phyloP scores from a whole-genome alignment of 2,329 filamentous ascomycete species.

The Fusarium oligoseptatum region DNA sequence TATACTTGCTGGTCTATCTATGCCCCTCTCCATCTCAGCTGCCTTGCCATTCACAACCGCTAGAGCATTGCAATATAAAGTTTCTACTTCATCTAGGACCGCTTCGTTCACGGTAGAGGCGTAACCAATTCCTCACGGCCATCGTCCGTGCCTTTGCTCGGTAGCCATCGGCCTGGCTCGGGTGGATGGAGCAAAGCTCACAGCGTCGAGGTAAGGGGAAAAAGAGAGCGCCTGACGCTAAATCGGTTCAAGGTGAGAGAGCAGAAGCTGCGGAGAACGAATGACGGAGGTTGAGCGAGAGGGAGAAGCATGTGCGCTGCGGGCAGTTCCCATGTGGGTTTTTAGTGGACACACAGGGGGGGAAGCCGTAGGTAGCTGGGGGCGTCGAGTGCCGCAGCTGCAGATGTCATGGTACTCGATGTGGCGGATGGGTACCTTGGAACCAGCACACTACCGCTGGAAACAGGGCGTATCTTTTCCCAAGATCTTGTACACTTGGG shows the following conservation, averaged over 20 bases:
- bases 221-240: constrained; percentile 27
- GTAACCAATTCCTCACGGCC: constrained; percentile 28
- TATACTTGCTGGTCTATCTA: background rate
- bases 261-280: constrained; percentile 11
- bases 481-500: background rate
- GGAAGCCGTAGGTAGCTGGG: background rate
- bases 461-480: background rate
- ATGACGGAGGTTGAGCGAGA: constrained; percentile 13
- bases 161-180: constrained; percentile 53
- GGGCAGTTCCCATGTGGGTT: constrained; percentile 18
- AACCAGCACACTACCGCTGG: no score
- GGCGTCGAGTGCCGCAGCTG: constrained; percentile 2
- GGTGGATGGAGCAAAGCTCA: constrained; percentile 48
- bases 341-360: constrained; percentile 1
- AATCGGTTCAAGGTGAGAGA: constrained; percentile 25
- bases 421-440: background rate
- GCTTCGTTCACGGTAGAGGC: background rate
- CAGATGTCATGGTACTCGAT: background rate
- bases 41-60: background rate
- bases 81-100: background rate
- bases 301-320: constrained; percentile 14
- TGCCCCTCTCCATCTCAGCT: background rate
- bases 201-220: constrained; percentile 11
- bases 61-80: background rate
- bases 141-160: constrained; percentile 47